Conservation (phyloP, 805 yeast species). For the Candida succiphila region DNA sequence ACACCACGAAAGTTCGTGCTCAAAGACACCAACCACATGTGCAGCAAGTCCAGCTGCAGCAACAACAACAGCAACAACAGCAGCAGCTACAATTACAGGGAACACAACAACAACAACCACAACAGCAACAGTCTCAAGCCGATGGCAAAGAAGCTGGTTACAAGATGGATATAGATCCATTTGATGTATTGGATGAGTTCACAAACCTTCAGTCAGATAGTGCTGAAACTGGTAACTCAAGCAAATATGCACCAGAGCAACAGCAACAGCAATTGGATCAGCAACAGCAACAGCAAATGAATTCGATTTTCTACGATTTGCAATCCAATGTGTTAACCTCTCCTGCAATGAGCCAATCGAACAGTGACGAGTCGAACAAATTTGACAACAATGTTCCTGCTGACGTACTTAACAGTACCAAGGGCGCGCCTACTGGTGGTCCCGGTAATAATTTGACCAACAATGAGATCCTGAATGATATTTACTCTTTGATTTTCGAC, state of each 20-base stretch:
- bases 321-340: conserved; percentile 3
- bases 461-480: conserved; percentile 28
- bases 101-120: neutral
- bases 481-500: conserved; percentile 35
- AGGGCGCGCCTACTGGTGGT: neutral
- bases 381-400: neutral
- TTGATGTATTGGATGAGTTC: conserved; percentile 9
- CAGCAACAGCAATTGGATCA: neutral
- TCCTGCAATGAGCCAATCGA: conserved; percentile 1
- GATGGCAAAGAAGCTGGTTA: neutral
- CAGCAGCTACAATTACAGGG: neutral
- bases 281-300: neutral
- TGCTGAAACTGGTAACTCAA: neutral
- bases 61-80: neutral
- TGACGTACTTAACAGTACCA: neutral
- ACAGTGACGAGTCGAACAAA: neutral
- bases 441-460: conserved; percentile 6
- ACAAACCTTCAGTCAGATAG: conserved; percentile 3
- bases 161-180: conserved; percentile 5
- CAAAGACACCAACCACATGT: neutral
- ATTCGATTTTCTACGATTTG: conserved; percentile 5
- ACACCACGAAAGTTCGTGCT: neutral
- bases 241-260: conserved; percentile 1
- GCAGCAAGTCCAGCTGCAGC: neutral
- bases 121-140: neutral